phyloP scores from a whole-genome alignment of 495 filamentous ascomycete genomes.

The Penicillium lividum region DNA sequence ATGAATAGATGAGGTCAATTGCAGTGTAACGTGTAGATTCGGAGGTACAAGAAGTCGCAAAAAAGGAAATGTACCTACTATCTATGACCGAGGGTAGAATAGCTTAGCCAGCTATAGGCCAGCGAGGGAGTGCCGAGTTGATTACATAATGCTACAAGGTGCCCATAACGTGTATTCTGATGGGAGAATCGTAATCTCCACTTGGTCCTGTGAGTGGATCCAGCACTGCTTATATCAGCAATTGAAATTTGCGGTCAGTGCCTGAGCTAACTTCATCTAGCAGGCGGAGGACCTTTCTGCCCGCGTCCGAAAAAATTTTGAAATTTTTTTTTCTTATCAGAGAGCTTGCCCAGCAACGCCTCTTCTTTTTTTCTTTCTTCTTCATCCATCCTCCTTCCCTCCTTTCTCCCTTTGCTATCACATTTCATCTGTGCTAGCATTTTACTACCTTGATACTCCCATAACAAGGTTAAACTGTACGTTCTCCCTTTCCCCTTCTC shows the following conservation, averaged over 20 bases:
- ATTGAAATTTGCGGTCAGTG: neutral
- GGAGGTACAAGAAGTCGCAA: neutral
- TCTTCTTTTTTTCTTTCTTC: conserved; percentile 29
- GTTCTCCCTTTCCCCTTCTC: conserved; percentile 17
- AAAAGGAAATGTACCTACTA: neutral
- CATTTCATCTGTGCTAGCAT: conserved; percentile 18
- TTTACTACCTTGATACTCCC: conserved; percentile 12
- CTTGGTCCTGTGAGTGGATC: neutral
- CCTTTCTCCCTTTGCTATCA: conserved; percentile 20
- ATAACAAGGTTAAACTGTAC: conserved; percentile 19
- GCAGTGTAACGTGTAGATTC: neutral
- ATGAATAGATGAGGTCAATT: conserved; percentile 2
- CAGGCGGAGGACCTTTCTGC: conserved; percentile 37
- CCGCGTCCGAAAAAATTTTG: conserved; percentile 39
- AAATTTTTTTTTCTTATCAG: conserved; percentile 39
- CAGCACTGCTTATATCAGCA: neutral
- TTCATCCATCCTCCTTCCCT: conserved; percentile 19
- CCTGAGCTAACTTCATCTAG: conserved; percentile 1
- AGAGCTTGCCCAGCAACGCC: conserved; percentile 26
- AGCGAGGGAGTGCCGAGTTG: neutral
- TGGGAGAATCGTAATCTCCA: neutral
- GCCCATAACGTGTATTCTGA: neutral
- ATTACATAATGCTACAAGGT: neutral
- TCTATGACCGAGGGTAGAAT: neutral
- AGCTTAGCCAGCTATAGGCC: neutral